These are phyloP conservation scores for Sclerotinia nivalis DNA, from an alignment of 2,329 filamentous ascomycete species.

Conservation along the genomic window DNA sequence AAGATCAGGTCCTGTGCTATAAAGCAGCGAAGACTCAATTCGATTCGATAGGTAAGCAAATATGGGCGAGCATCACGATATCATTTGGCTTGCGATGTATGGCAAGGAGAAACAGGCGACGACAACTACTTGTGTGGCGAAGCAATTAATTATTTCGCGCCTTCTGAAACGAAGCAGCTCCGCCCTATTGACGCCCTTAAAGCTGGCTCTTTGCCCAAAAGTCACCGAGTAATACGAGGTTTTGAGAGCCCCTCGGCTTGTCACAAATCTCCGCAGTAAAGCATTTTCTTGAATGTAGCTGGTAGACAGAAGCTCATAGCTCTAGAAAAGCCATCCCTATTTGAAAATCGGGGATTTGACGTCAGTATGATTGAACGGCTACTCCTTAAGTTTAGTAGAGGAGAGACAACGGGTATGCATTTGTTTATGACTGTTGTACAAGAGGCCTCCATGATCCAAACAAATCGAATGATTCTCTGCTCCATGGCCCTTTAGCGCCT, in stretches of 20 bases:
- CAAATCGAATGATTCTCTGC: constrained; percentile 43
- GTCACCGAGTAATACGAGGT: background rate
- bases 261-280: background rate
- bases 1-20: background rate
- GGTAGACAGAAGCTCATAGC: background rate
- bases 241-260: background rate
- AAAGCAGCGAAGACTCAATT: background rate
- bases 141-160: background rate
- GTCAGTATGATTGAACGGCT: background rate
- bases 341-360: background rate
- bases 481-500: constrained; percentile 39
- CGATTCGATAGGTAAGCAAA: too few species aligned
- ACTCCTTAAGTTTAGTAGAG: background rate
- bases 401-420: background rate
- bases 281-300: background rate
- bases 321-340: background rate
- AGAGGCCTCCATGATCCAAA: constrained; percentile 38
- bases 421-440: constrained; percentile 19
- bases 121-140: constrained; percentile 20
- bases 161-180: constrained; percentile 7
- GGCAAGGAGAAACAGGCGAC: background rate
- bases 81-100: background rate
- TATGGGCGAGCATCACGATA: background rate
- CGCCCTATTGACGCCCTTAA: constrained; percentile 14
- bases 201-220: background rate